Percentiles rank a stretch among this genome's conserved stretches.
Conservation (phyloP, 176 grass and related monocot genomes). For the Coix lacrymajobi region DNA sequence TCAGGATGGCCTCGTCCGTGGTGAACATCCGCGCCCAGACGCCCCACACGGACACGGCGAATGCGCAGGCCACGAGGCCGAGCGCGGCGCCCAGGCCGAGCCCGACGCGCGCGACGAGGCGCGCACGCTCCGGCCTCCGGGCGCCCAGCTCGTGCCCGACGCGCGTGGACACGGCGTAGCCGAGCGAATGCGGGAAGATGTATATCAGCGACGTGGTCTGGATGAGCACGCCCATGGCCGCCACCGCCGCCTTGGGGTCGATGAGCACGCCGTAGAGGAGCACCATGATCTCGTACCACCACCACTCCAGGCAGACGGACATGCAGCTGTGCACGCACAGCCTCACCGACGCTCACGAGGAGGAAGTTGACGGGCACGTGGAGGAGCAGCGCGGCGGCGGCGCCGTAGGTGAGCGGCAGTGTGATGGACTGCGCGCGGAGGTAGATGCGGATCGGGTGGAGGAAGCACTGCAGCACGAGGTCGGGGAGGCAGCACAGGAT, state of each 20-base stretch:
- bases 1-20: slow-evolving; percentile 44
- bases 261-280: slow-evolving; percentile 74
- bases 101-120: slow-evolving; percentile 60
- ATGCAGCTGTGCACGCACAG: no score
- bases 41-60: slow-evolving; percentile 51
- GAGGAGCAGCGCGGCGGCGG: slow-evolving; percentile 49
- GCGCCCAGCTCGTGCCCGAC: slow-evolving; percentile 80
- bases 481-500: no score
- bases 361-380: slow-evolving; percentile 67
- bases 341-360: slow-evolving; percentile 49
- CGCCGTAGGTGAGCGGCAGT: slow-evolving; percentile 70
- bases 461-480: slow-evolving; percentile 69
- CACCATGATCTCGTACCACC: slow-evolving; percentile 99
- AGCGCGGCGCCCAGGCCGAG: slow-evolving; percentile 47
- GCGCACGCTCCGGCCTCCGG: slow-evolving; percentile 48
- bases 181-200: slow-evolving; percentile 87
- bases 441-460: slow-evolving; percentile 89
- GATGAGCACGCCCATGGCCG: slow-evolving; percentile 83
- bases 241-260: slow-evolving; percentile 78
- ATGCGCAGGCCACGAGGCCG: slow-evolving; percentile 57
- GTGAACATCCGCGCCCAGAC: slow-evolving; percentile 74
- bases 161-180: slow-evolving; percentile 83
- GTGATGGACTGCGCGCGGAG: slow-evolving; percentile 81
- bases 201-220: slow-evolving; percentile 89
- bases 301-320: slow-evolving; percentile 90